Evolutionary conservation across 345 rosid genomes (phyloP).

Genomic region (Sonneratia caseolaris): DNA sequence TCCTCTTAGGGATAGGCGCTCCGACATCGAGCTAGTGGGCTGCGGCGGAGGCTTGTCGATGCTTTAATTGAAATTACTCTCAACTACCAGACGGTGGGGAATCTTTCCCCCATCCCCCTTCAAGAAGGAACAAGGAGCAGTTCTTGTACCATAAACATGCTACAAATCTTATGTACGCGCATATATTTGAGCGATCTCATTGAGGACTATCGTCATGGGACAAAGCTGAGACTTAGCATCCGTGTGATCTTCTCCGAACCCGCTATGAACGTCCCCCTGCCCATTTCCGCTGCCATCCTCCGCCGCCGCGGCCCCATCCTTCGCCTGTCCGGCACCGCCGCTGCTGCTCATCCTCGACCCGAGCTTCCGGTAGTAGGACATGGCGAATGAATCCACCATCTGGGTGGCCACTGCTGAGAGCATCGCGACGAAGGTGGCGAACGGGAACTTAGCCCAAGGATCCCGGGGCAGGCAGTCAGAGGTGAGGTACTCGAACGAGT

Average conservation of each 20-base stretch:
- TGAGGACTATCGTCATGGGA: too few species aligned
- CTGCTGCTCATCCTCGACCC: too few species aligned
- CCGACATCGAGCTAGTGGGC: too few species aligned
- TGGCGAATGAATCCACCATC: constrained; percentile 50
- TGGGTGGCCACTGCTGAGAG: constrained; percentile 37
- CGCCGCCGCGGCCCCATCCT: background rate
- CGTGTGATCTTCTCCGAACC: background rate
- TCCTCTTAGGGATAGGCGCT: too few species aligned
- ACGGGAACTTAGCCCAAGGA: constrained; percentile 51
- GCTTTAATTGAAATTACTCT: too few species aligned
- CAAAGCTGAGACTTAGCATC: constrained; percentile 1
- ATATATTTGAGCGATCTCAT: too few species aligned
- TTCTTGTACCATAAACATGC: too few species aligned
- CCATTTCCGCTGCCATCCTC: constrained; percentile 1
- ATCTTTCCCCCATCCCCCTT: too few species aligned
- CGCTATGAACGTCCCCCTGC: background rate
- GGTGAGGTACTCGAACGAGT: constrained; percentile 40
- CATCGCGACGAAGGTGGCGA: constrained; percentile 58
- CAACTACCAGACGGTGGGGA: too few species aligned
- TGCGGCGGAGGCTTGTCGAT: too few species aligned
- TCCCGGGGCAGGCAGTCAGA: constrained; percentile 32
- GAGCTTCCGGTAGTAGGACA: constrained; percentile 9
- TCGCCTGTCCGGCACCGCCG: background rate
- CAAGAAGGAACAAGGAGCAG: too few species aligned
- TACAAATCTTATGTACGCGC: too few species aligned